phyloP scores from a whole-genome alignment of 164 flowering plant genomes.

The Buxus sempervirens region DNA sequence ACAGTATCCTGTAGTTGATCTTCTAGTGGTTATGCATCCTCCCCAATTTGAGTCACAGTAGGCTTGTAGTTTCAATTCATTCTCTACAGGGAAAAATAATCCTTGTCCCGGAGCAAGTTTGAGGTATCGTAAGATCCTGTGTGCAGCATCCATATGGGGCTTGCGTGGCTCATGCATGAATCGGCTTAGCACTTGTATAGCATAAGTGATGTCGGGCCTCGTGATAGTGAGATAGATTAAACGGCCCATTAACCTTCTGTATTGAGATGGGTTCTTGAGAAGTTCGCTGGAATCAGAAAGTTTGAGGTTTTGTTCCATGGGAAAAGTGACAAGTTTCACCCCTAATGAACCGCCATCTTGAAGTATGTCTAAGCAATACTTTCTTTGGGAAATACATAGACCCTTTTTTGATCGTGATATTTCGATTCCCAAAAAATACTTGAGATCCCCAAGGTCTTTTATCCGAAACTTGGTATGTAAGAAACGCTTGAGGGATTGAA shows the following conservation, averaged over 20 bases:
- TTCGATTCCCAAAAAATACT: constrained; percentile 3
- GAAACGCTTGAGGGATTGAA: neutral
- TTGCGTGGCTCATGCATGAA: neutral
- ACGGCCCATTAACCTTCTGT: neutral
- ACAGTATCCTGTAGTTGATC: constrained; percentile 2
- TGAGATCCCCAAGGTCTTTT: neutral
- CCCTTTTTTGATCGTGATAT: neutral
- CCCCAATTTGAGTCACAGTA: neutral
- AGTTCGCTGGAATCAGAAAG: neutral
- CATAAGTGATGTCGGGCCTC: neutral
- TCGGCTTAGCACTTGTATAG: neutral
- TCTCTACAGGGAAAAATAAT: neutral
- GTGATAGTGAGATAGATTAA: neutral
- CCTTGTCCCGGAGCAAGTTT: neutral
- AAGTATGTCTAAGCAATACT: neutral
- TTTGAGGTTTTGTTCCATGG: constrained; percentile 4
- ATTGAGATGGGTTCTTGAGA: neutral
- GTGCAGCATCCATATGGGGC: neutral
- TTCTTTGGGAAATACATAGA: neutral
- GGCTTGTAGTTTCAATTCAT: neutral
- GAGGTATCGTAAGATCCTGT: neutral
- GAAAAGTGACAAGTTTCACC: neutral
- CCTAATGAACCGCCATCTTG: neutral
- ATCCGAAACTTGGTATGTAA: neutral
- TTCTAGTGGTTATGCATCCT: neutral